Evolutionary conservation across 306 rosid genomes (phyloP).

Genomic region (Biancaea sappan): DNA sequence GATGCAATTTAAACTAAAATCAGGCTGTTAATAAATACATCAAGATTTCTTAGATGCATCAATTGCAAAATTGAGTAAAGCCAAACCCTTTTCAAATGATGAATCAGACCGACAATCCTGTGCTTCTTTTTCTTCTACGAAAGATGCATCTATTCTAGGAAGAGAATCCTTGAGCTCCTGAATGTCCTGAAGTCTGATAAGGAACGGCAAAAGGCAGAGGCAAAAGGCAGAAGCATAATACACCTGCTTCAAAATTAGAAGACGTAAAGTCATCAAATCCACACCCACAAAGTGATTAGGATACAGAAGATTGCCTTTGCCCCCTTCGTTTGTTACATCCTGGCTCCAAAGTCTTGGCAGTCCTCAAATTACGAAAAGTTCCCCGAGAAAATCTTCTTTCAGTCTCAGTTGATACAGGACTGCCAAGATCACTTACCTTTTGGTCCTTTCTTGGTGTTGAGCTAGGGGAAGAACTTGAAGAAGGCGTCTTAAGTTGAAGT

Average conservation of each 20-base stretch:
- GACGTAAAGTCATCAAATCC: slow-evolving; percentile 30
- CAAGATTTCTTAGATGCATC: background rate
- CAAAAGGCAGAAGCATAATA: slow-evolving; percentile 32
- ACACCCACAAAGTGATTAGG: slow-evolving; percentile 47
- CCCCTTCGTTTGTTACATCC: slow-evolving; percentile 38
- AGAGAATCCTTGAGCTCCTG: slow-evolving; percentile 44
- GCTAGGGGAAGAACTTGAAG: slow-evolving; percentile 50
- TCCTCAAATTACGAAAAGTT: slow-evolving; percentile 44
- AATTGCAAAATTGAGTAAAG: slow-evolving; percentile 29
- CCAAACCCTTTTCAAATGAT: slow-evolving; percentile 62
- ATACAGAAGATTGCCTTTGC: slow-evolving; percentile 59
- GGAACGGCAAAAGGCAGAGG: slow-evolving; percentile 50
- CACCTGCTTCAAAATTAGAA: slow-evolving; percentile 32
- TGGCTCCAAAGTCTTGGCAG: slow-evolving; percentile 41
- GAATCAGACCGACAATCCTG: slow-evolving; percentile 56
- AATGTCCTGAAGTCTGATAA: slow-evolving; percentile 63
- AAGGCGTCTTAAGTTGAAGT: slow-evolving; percentile 53
- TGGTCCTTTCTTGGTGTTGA: slow-evolving; percentile 48
- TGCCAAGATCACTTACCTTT: slow-evolving; percentile 37
- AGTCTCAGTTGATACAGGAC: slow-evolving; percentile 45
- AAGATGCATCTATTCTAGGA: slow-evolving; percentile 40
- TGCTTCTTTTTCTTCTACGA: slow-evolving; percentile 40
- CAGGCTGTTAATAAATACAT: background rate
- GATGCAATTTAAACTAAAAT: background rate
- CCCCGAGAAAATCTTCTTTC: slow-evolving; percentile 48